Percentiles rank a stretch among this genome's conserved stretches.
These are phyloP conservation scores for Neurospora hispaniola DNA, from an alignment of 495 filamentous ascomycete genomes.

Conservation along the genomic window DNA sequence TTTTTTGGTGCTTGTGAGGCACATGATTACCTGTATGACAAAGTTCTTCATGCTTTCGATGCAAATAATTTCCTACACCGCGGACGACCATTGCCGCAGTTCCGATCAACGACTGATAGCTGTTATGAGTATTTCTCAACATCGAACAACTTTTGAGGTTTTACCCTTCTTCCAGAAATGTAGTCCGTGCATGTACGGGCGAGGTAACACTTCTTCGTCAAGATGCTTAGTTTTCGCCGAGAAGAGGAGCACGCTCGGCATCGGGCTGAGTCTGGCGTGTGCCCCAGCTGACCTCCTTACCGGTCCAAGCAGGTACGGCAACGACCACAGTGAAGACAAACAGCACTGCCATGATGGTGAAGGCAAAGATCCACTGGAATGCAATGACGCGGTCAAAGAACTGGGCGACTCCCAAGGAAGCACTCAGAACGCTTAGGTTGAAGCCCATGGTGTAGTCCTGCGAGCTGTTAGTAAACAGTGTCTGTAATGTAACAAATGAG, in stretches of 20 bases:
- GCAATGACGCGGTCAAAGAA: constrained; percentile 58
- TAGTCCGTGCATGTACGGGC: neutral
- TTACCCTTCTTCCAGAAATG: neutral
- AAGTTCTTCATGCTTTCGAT: neutral
- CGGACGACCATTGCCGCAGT: neutral
- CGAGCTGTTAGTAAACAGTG: neutral
- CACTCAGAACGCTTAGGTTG: constrained; percentile 56
- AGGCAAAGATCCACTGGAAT: constrained; percentile 87
- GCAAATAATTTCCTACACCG: neutral
- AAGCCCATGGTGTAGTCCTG: constrained; percentile 78
- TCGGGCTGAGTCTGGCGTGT: constrained; percentile 24
- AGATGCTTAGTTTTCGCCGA: constrained; percentile 24
- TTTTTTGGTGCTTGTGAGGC: neutral
- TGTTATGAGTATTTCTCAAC: neutral
- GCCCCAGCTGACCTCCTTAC: constrained; percentile 32
- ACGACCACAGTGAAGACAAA: constrained; percentile 53
- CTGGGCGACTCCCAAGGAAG: constrained; percentile 68
- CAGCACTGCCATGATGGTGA: constrained; percentile 66
- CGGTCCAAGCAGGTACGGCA: constrained; percentile 52
- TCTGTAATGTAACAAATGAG: no score
- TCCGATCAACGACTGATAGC: neutral
- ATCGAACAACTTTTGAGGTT: neutral
- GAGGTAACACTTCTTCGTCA: neutral
- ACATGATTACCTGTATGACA: neutral
- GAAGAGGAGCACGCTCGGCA: constrained; percentile 42